Evolutionary conservation across 2,329 filamentous ascomycete species (phyloP).

Genomic region (Pseudopyrenochaeta lycopersici): DNA sequence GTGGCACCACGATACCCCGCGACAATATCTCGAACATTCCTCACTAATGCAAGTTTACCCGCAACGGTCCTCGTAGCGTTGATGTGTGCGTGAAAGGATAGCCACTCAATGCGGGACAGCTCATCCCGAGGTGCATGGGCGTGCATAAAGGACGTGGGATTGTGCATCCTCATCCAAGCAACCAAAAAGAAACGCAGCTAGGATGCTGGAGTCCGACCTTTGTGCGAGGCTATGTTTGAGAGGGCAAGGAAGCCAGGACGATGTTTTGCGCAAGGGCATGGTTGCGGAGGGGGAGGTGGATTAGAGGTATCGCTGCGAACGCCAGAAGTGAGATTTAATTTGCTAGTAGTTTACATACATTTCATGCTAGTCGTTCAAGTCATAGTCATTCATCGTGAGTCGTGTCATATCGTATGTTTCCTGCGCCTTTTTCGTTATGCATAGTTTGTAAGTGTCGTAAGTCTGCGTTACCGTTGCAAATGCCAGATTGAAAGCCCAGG

Average conservation of each 20-base stretch:
- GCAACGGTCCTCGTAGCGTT: constrained; percentile 3
- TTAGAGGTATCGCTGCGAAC: too few species aligned
- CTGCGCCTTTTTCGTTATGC: neutral
- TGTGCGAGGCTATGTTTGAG: too few species aligned
- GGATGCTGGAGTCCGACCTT: too few species aligned
- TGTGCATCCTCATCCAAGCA: neutral
- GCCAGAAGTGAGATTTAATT: neutral
- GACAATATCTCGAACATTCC: constrained; percentile 3
- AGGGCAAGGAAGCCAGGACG: too few species aligned
- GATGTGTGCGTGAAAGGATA: constrained; percentile 4
- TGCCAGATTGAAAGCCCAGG: neutral
- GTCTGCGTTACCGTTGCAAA: neutral
- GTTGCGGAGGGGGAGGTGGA: too few species aligned
- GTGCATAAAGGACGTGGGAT: constrained; percentile 18
- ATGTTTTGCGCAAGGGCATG: too few species aligned
- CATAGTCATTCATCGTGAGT: neutral
- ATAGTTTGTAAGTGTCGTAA: neutral
- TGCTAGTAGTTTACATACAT: constrained; percentile 12
- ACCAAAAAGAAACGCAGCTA: too few species aligned
- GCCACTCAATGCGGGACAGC: constrained; percentile 40
- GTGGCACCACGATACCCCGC: constrained; percentile 35
- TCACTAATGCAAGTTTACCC: constrained; percentile 1
- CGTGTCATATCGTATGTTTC: neutral
- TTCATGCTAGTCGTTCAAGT: neutral
- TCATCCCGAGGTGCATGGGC: constrained; percentile 29